Percentiles rank a stretch among this genome's conserved stretches.
Conservation (phyloP, 1,284 basidiomycete species). For the Ganoderma multipileum region DNA sequence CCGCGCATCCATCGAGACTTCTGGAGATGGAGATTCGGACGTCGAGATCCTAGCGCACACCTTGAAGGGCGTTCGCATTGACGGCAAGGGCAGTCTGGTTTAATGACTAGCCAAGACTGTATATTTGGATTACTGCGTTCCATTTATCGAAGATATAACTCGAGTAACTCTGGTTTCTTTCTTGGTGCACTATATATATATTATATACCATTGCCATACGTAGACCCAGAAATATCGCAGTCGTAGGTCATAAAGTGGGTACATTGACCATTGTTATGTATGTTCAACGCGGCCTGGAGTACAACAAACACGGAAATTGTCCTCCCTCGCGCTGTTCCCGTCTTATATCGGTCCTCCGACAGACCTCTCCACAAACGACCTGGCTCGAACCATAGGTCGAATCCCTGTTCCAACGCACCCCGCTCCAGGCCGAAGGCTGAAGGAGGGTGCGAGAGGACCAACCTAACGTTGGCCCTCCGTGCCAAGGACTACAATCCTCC, state of each 20-base stretch:
- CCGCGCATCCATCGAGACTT: constrained; percentile 10
- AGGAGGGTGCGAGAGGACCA: not conserved
- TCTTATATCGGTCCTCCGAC: not conserved
- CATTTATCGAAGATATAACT: not conserved
- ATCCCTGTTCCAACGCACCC: not conserved
- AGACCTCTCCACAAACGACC: constrained; percentile 3
- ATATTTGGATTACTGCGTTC: not conserved
- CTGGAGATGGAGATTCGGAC: constrained; percentile 22
- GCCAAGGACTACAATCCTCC: not conserved
- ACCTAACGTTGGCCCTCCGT: not conserved
- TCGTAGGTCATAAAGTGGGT: not conserved
- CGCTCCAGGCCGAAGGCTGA: not conserved
- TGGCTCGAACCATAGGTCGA: not conserved
- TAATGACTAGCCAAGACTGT: not conserved
- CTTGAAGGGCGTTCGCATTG: constrained; percentile 20
- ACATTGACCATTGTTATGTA: not conserved
- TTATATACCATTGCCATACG: not conserved
- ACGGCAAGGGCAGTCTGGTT: not conserved
- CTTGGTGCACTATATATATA: not conserved
- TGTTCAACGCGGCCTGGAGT: not conserved
- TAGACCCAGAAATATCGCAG: no score
- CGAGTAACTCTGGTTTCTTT: not conserved
- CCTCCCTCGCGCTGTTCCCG: not conserved
- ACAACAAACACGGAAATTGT: not conserved
- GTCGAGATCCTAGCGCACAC: constrained; percentile 29